Evolutionary conservation across 768 basidiomycete species (phyloP), one percentile per base, ranked within the genome.

Genomic region (Trametes maxima): DNA sequence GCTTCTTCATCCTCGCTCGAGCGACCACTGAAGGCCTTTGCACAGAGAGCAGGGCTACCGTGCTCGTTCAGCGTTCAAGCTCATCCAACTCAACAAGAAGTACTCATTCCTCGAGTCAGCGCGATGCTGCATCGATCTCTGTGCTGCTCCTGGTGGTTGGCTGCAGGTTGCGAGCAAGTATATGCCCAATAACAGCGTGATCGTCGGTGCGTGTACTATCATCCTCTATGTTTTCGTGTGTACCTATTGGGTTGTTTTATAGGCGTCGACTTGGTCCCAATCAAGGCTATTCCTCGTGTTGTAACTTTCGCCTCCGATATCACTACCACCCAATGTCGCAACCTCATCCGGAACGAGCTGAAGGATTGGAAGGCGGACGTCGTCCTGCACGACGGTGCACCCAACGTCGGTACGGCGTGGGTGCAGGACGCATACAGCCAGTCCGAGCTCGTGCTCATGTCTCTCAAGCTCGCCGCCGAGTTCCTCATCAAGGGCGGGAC

Each of bases 351-450:
- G 57, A 78, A 79, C 22, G 94, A 97, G 74, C 77, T 98, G 64
- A 98, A 98, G 73, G 95, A 98, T 73, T 99, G 97, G 97, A 96
- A 95, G 77, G 97, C 97, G 19, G 97, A 99, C 71, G 86, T 98
- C 54, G 95, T 99, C 14, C 85, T 99, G 59, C 97, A 99, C 73
- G 97, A 99, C 75, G 97, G 97, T 79, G 97, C 97, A 42, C 97
- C 97, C 22, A 99, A 99, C 74, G 97, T 99, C 74, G 97, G 97
- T 79, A 93, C 94, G 12, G 97, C 97, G 13, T 99, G 97, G 97
- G 85, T 98, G 65, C 97, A 98, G 74, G 97, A 99, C 76, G 97
- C 97, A 0, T 99, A 95, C 79, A 86, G 86, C 63, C 97, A 99
- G 72, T 94, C 94, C 33, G 97, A 99, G 74, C 87, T 98, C 61